These are phyloP conservation scores for Paspalum vaginatum DNA, from an alignment of 176 grass and related monocot genomes.

Conservation along the genomic window DNA sequence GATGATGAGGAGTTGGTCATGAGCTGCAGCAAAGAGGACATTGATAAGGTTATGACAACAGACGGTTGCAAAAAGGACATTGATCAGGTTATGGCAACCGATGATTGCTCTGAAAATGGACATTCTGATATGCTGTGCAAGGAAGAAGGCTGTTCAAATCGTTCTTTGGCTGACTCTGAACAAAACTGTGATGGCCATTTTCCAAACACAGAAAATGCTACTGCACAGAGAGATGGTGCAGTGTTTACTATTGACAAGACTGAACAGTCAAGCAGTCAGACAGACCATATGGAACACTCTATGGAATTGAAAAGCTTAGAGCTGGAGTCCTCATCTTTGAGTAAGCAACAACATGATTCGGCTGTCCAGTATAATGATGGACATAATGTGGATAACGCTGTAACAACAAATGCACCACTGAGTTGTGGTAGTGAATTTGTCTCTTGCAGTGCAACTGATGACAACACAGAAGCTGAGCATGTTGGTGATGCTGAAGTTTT, in stretches of 20 bases:
- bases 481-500: constrained; percentile 38
- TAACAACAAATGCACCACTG: constrained; percentile 32
- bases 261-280: constrained; percentile 40
- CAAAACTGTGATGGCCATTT: constrained; percentile 31
- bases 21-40: constrained; percentile 48
- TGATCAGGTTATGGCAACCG: constrained; percentile 52
- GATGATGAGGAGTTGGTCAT: constrained; percentile 22
- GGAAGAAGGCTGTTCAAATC: constrained; percentile 25
- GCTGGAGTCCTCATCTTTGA: constrained; percentile 39
- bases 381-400: constrained; percentile 37
- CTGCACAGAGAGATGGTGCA: constrained; percentile 4
- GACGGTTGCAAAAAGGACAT: constrained; percentile 52
- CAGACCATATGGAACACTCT: constrained; percentile 20
- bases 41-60: constrained; percentile 50
- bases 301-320: constrained; percentile 43
- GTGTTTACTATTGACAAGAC: constrained; percentile 11
- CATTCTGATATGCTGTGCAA: constrained; percentile 31
- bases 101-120: constrained; percentile 44
- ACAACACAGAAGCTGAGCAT: constrained; percentile 38
- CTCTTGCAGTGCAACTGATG: constrained; percentile 48
- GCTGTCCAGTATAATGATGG: constrained; percentile 40
- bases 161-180: constrained; percentile 43
- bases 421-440: constrained; percentile 43
- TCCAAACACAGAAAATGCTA: constrained; percentile 29
- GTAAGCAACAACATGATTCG: constrained; percentile 38